A percentile compares a stretch with the other conserved stretches of the same genome.
Conservation (phyloP, 2,329 filamentous ascomycete species). For the Juglanconis oblonga region DNA sequence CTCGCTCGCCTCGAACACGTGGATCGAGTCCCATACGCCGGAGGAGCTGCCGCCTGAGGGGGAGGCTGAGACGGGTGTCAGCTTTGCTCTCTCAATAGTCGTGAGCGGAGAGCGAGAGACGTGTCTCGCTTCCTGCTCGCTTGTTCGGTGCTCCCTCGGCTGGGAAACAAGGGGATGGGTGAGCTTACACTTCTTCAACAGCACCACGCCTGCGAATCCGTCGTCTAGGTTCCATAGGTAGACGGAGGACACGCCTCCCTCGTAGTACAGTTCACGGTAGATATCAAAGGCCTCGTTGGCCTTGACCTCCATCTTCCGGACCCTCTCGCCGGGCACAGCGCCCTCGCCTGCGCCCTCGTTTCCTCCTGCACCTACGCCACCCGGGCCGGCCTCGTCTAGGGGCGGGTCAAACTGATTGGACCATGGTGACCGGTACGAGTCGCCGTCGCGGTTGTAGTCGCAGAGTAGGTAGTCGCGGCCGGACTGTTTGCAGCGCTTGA, state of each 20-base stretch:
- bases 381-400: slow-evolving; percentile 58
- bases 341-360: slow-evolving; percentile 69
- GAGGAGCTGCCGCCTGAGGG: slow-evolving; percentile 59
- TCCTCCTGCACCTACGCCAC: slow-evolving; percentile 48
- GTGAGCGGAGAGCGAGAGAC: slow-evolving; percentile 5
- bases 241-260: slow-evolving; percentile 91
- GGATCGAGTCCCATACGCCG: slow-evolving; percentile 96
- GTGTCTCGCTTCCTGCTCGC: not conserved
- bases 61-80: slow-evolving; percentile 48
- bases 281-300: slow-evolving; percentile 97
- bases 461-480: slow-evolving; percentile 96
- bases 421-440: slow-evolving; percentile 98
- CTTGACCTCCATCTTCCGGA: slow-evolving; percentile 88
- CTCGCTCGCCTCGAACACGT: slow-evolving; percentile 96
- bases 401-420: slow-evolving; percentile 97
- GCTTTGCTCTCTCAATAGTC: not conserved
- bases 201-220: slow-evolving; percentile 91
- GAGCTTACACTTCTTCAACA: slow-evolving; percentile 83
- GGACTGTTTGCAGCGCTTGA: slow-evolving; percentile 81
- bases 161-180: not conserved
- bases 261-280: slow-evolving; percentile 94
- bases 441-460: slow-evolving; percentile 99
- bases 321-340: slow-evolving; percentile 82
- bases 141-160: not conserved
- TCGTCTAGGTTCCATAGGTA: slow-evolving; percentile 99